Conservation (phyloP, 495 filamentous ascomycete species). For the Articulospora tetracladia region DNA sequence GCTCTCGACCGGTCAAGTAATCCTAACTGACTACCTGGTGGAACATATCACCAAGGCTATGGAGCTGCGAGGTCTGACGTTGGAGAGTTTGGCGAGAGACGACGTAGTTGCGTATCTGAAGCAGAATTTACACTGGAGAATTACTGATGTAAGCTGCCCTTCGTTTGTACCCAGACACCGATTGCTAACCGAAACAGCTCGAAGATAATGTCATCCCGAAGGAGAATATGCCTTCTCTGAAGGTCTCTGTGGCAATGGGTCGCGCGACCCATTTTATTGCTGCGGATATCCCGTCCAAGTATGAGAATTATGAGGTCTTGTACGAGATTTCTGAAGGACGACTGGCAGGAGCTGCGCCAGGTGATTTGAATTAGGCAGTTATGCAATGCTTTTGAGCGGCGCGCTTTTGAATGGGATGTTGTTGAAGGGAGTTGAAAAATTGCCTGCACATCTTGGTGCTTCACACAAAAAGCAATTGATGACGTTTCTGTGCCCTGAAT, state of each 20-base stretch:
- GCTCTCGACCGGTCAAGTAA: constrained; percentile 8
- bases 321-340: constrained; percentile 7
- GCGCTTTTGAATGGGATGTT: not conserved
- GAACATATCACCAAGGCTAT: constrained; percentile 2
- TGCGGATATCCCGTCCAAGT: not conserved
- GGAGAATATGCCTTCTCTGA: constrained; percentile 7
- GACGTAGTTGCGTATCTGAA: constrained; percentile 7
- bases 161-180: not conserved
- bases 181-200: not conserved
- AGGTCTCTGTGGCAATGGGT: constrained; percentile 11
- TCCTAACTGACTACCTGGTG: constrained; percentile 10
- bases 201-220: not conserved
- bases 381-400: not conserved
- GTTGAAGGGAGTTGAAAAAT: no score
- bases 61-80: not conserved
- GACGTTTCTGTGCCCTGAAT: no score
- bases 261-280: constrained; percentile 5
- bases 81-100: constrained; percentile 2
- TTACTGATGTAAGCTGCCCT: constrained; percentile 5
- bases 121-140: constrained; percentile 13
- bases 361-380: constrained; percentile 1
- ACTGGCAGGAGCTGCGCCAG: not conserved
- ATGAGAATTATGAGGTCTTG: constrained; percentile 6
- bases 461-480: no score
- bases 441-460: no score